Base-by-base conservation (phyloP, 2,329 filamentous ascomycete genomes). In the Talaromyces sp. region DNA sequence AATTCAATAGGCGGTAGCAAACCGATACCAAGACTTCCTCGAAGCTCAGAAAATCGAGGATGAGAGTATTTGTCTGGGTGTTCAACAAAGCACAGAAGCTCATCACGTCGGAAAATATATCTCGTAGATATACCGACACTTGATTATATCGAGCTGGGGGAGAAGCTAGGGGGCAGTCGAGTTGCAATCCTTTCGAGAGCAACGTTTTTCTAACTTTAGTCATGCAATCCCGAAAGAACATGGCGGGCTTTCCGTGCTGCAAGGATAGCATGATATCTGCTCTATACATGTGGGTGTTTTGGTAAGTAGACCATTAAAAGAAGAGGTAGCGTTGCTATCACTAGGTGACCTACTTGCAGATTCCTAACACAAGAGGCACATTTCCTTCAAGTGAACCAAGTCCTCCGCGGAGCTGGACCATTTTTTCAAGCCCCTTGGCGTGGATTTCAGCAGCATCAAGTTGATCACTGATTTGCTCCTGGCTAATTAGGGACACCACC, bases 331-430 rank as follows among this genome's bases (percentile, higher is more conserved):
- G 9, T 44, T 34, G 4, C n/a, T 27, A 44, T 10, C 5, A 18
- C 5, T 9, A 23, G 36, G 23, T 8, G 8, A 61, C 60, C 33
- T 28, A 62, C 60, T 62, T 62, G 60, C 56, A 62, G n/a, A 62
- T 62, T 27, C 54, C 54, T 56, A 62, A 27, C n/a, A 56, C 5
- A 7, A 62, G 55, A 2, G 30, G 44, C 1, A 52, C 51, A 33
- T 57, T 56, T 27, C 51, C 40, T 44, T 62, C 60, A 3, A 62
- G 47, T 47, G 57, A 31, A 0, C 30, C 40, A 5, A 62, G 50
- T 34, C 60, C 60, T 30, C 60, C 60, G 12, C 60, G 60, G 16
- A 42, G 2, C 40, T 62, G 56, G 23, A 62, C 34, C 36, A 62
- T 55, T 18, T 23, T 55, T 18, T 42, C 34, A n/a, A 62, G 23